Base-by-base conservation (phyloP, 2,329 filamentous ascomycete genomes). In the Aureobasidium sp. region DNA sequence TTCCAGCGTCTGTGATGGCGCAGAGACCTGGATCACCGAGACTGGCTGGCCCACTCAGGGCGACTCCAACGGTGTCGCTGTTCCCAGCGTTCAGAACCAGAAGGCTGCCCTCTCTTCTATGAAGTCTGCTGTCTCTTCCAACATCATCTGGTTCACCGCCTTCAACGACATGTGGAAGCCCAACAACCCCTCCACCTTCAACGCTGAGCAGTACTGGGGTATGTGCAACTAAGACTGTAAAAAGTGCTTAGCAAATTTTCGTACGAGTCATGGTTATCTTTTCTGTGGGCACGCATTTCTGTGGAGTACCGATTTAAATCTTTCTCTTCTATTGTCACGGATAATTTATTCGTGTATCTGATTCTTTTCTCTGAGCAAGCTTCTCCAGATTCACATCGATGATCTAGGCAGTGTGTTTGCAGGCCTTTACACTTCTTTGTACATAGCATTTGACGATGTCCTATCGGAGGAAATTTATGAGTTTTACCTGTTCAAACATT, bases 121-220 rank as follows among this genome's bases (percentile, higher is more conserved):
- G 68, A 83, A 82, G 72, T 69, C 71, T 40, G 77, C 78, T 2
- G 91, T 91, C 70, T 69, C 76, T 15, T 70, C 73, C 53, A 81
- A 85, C 60, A 69, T 93, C 47, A 82, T 92, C 66, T 77, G 95
- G 24, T 93, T 94, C 75, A 88, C 87, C 31, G 86, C 89, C 3
- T 93, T 87, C 76, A 88, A 96, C 73, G 88, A 91, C 64, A 69
- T 79, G 56, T 96, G 91, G 90, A 96, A 95, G 80, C 72, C 76
- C 44, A 82, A 88, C 66, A 80, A 77, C 59, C 72, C 77, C 2
- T 78, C 73, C 24, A 87, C 87, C 1, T 89, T 87, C 73, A 81
- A 84, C 63, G 84, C 88, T 2, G 91, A 96, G 76, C 82, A 85
- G 72, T 91, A 80, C 74, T 94, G 90, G 88, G 91, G 90, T 31